Evolutionary conservation across 1,284 basidiomycete species (phyloP), one percentile per base, ranked within the genome.

Genomic region (Acaromyces ingoldii): DNA sequence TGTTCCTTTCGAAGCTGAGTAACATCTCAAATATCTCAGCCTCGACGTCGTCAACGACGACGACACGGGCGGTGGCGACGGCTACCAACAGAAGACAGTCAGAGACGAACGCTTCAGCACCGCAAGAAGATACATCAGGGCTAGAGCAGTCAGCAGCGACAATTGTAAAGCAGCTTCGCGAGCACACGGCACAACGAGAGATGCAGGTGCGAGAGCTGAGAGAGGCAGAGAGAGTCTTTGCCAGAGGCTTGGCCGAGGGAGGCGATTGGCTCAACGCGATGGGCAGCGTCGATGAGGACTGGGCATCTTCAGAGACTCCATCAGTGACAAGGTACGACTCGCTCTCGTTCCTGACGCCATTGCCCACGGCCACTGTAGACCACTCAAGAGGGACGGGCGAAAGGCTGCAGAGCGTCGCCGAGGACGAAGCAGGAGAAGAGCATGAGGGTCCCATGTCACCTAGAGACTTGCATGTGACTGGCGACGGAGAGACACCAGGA

Each of bases 141-240:
- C 15, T 65, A 1, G 63, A 65, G 25, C 1, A 7, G 1, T 29
- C 40, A 6, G 60, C 63, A 3, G 52, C 38, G 2, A 9, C 28
- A 0, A 49, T 58, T 19, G 37, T 65, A 6, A 56, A 44, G 21
- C 38, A 50, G n/a, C 34, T 65, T 6, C 56, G 55, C 13, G 43
- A 62, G 10, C 49, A 43, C 25, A 53, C 42, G 1, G 22, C n/a
- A 3, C 40, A 56, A 17, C 22, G 63, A 3, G 63, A 65, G 31
- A 52, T 49, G 4, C 63, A 65, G 33, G n/a, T 65, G 1, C 22
- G 63, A n/a, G 60, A 65, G 37, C 41, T 65, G 19, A 45, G 60
- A 13, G 62, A 65, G 2, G 30, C 57, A 2, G 54, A 62, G 34
- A 30, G 60, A 2, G 29, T 40, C 0, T 24, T 51, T 4, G 29